Base-by-base conservation (phyloP, 441 rosid species). In the Capsella rubella region DNA sequence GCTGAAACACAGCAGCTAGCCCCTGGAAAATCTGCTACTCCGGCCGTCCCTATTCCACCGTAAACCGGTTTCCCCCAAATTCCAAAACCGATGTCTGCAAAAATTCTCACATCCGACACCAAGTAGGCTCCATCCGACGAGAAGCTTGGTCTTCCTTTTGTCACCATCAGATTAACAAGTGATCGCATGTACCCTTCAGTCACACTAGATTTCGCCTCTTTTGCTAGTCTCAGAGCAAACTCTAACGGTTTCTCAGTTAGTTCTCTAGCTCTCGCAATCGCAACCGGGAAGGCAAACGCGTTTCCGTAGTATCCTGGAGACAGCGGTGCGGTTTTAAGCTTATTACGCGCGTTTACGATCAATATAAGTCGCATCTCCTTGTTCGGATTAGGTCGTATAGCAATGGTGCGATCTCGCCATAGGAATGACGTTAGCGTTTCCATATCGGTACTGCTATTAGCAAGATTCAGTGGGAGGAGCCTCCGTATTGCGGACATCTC, bases 391-490 rank as follows among this genome's bases (percentile, higher is more conserved):
- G 82, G 71, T 39, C 61, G 29, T 3, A 84, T 67, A 27, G 89
- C 84, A 1, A 43, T 7, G 1, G 84, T 83, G 15, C 86, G 88
- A n/a, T 76, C 79, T 28, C 78, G 82, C 89, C 91, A 85, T 0
- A 85, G 4, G 61, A 75, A 82, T 2, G 88, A 81, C 0, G 83
- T 60, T 8, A 85, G 46, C 3, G 45, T 28, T n/a, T 87, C 89
- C 9, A 78, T 42, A 5, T 34, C 42, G 1, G 88, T 75, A 68
- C 73, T 81, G 4, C 21, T 3, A 14, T 57, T 50, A 37, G 40
- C 49, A 2, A 75, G 79, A 9, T 54, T 29, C 0, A 6, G 58
- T 0, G 85, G 81, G 16, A 84, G 37, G 11, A 81, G 58, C 25
- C 34, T 67, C 3, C 80, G 59, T 0, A 86, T 63, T 21, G 80